Base-by-base conservation (phyloP, 2,329 filamentous ascomycete species). In the Cladosporium velox region DNA sequence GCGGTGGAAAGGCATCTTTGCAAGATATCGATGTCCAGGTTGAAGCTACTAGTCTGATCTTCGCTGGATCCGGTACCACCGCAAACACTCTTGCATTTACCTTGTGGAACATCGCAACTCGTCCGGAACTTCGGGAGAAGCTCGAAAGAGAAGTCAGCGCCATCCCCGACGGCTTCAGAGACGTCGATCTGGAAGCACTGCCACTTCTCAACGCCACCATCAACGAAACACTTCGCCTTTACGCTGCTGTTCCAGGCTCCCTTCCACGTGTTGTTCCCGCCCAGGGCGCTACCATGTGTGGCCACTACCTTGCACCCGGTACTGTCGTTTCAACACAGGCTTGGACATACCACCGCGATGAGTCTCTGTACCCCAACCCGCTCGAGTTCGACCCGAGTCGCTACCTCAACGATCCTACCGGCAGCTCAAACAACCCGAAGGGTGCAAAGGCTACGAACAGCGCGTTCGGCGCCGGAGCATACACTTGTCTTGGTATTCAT, bases 401-500 rank as follows among this genome's bases (percentile, higher is more conserved):
- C 68, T 69, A 77, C 52, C 76, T 64, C 76, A 1, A 64, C 69
- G 11, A 75, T 76, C 54, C 79, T 74, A 76, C 70, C 76, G 54
- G 64, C 70, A 2, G 49, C 69, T 21, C 67, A 5, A 24, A 26
- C 32, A 64, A 64, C 28, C 61, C 61, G 1, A 73, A 71, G 54
- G 70, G 35, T 51, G 76, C 76, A 0, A 83, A 85, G 62, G 81
- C 84, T 2, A 85, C 85, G 18, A 90, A 89, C 69, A 87, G 88
- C 80, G 88, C 88, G 0, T 91, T 91, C 74, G 87, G 88, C 1
- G 89, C 86, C 21, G 90, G 90, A 0, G 87, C 88, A 0, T 80
- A 89, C 28, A 88, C 89, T 77, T 92, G 90, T 70, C 80, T 92
- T 5, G 90, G 89, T 0, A 85, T 87, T 6, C 88, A 91, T 70